Base-by-base conservation (phyloP, 2,329 filamentous ascomycete genomes). In the Phialophora verrucosa region DNA sequence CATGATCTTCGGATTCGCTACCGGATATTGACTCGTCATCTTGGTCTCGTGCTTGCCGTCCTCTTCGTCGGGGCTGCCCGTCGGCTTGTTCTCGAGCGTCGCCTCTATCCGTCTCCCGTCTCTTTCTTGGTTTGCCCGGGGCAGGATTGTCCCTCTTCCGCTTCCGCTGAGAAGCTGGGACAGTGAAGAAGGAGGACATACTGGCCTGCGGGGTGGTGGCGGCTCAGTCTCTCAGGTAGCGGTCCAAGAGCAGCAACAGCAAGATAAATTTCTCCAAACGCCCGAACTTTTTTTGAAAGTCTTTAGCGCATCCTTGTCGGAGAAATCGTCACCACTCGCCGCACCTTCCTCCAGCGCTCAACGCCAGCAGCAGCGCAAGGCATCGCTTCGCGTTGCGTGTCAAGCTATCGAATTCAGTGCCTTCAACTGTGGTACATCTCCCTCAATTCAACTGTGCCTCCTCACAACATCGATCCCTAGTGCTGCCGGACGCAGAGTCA, bases 141-240 rank as follows among this genome's bases (percentile, higher is more conserved):
- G 76, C 77, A 65, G 82, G 79, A 29, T 84, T 83, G 64, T 82
- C 78, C 68, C 93, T 86, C 84, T 98, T 98, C 74, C 95, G 86
- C 85, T 98, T 98, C 82, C 91, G 92, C 76, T 94, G 90, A 59
- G 91, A 90, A 49, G 91, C 90, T 5, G 95, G 93, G 47, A 90
- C 83, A 59, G 93, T 97, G 81, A 99, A 99, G 81, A 98, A 99
- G 47, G 93, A 97, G 75, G 94, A 96, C 93, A 96, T 96, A 8
- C 42, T 50, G 7, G 25, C 10, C 10, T 11, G 25, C 20, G 25
- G 25, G 4, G 44, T 25, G 17, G 31, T 54, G 27, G 59, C 38
- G 20, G 12, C 17, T 17, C 47, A 55, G 14, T 62, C 25, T 32
- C 11, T 17, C 23, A 47, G 10, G 25, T 31, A 6, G 32, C 12